phyloP scores from a whole-genome alignment of 2,329 filamentous ascomycete species.

The Colletotrichum sp. region DNA sequence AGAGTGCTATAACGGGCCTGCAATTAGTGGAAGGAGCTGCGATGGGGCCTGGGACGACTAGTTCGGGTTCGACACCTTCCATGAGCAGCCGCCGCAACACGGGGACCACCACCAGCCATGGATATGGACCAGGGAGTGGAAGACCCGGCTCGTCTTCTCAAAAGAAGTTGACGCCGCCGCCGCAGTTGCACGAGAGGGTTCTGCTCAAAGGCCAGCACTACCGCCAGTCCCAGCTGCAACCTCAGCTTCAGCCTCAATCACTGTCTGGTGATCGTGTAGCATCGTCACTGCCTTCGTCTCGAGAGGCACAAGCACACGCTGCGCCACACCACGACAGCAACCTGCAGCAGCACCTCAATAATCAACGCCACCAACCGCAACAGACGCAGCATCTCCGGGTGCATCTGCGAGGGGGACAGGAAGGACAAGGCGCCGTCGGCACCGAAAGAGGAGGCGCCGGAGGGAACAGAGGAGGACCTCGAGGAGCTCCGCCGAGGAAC shows the following conservation, averaged over 20 bases:
- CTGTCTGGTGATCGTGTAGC: neutral
- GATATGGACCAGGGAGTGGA: neutral
- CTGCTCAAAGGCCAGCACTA: neutral
- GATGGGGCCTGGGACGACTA: neutral
- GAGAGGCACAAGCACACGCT: neutral
- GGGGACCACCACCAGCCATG: neutral
- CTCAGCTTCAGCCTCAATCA: neutral
- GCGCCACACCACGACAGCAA: neutral
- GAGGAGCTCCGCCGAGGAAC: neutral
- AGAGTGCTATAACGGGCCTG: neutral
- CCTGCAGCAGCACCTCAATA: neutral
- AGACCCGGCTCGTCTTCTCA: neutral
- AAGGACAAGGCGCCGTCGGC: neutral
- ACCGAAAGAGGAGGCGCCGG: neutral
- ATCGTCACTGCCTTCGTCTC: neutral
- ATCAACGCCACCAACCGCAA: neutral
- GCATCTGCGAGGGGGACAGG: neutral
- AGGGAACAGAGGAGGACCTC: neutral
- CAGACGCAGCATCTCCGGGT: neutral
- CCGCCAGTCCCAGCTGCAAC: neutral
- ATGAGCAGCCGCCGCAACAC: neutral
- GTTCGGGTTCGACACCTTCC: neutral
- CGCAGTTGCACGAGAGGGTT: slow-evolving; percentile 12
- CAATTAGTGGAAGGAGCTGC: slow-evolving; percentile 12
- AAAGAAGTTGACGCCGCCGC: slow-evolving; percentile 18